These are phyloP conservation scores for Mycena galericulata DNA, from an alignment of 768 basidiomycete species.

Conservation along the genomic window DNA sequence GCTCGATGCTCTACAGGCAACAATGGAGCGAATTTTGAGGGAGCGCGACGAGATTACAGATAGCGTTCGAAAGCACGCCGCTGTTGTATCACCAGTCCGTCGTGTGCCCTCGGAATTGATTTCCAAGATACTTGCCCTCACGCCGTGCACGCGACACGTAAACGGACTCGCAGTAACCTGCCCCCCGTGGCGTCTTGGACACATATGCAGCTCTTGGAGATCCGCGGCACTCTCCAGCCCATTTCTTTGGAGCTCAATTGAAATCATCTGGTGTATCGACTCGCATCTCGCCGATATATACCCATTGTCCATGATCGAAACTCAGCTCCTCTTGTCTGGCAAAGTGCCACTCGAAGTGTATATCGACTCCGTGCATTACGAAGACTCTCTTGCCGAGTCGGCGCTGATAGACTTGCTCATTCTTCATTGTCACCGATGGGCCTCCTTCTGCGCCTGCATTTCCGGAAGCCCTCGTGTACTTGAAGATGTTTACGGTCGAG, in stretches of 20 bases:
- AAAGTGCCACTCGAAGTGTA: no score
- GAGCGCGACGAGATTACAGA: background rate
- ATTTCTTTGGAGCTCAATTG: background rate
- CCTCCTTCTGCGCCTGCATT: background rate
- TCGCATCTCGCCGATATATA: background rate
- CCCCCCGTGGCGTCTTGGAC: background rate
- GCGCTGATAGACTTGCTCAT: no score
- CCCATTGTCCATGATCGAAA: no score
- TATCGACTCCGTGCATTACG: no score
- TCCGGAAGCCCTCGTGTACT: no score
- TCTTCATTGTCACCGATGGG: no score
- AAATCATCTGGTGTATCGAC: background rate
- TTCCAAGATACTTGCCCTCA: background rate
- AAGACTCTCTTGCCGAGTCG: no score
- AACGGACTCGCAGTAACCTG: no score
- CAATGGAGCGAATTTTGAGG: background rate
- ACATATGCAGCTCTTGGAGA: background rate
- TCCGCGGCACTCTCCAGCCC: background rate
- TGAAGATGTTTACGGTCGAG: no score
- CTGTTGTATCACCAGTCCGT: no score
- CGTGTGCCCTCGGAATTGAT: background rate
- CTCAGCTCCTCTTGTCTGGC: background rate
- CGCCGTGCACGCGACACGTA: no score
- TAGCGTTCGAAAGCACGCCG: background rate
- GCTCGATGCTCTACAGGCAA: background rate